phyloP scores from a whole-genome alignment of 2,329 filamentous ascomycete genomes.

The Aschersonia sp. region DNA sequence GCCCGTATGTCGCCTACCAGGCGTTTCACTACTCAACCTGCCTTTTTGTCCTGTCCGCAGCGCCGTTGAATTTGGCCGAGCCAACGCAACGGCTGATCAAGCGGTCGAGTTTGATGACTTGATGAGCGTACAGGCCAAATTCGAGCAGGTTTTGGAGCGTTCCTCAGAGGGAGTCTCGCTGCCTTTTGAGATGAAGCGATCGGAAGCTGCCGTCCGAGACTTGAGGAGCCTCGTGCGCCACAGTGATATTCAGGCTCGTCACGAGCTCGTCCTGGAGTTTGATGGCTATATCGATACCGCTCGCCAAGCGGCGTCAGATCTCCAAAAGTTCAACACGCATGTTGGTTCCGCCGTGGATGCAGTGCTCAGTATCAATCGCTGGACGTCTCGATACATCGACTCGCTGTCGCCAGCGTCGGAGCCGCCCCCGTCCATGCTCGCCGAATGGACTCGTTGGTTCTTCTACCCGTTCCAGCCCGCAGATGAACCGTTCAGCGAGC shows the following conservation, averaged over 20 bases:
- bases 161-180: conserved; percentile 50
- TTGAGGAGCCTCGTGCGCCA: conserved; percentile 57
- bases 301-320: conserved; percentile 45
- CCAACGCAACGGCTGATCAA: conserved; percentile 9
- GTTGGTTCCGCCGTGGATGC: conserved; percentile 61
- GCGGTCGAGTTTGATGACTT: conserved; percentile 47
- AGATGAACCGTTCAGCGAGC: conserved; percentile 32
- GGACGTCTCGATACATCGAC: conserved; percentile 57
- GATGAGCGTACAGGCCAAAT: conserved; percentile 44
- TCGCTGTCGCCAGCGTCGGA: conserved; percentile 31
- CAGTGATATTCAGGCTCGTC: conserved; percentile 50
- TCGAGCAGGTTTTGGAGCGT: conserved; percentile 60
- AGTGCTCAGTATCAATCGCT: conserved; percentile 60
- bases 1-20: conserved; percentile 57
- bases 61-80: conserved; percentile 5
- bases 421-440: conserved; percentile 21
- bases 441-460: conserved; percentile 25
- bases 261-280: conserved; percentile 63
- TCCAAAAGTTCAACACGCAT: conserved; percentile 63
- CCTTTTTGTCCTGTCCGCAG: conserved; percentile 41
- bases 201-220: conserved; percentile 60
- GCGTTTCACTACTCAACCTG: conserved; percentile 42
- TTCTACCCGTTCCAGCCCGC: conserved; percentile 50
- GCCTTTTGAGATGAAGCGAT: conserved; percentile 66
- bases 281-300: conserved; percentile 60